Evolutionary conservation across 2,329 filamentous ascomycete species (phyloP).

Genomic region (Intubia oerlemansii): DNA sequence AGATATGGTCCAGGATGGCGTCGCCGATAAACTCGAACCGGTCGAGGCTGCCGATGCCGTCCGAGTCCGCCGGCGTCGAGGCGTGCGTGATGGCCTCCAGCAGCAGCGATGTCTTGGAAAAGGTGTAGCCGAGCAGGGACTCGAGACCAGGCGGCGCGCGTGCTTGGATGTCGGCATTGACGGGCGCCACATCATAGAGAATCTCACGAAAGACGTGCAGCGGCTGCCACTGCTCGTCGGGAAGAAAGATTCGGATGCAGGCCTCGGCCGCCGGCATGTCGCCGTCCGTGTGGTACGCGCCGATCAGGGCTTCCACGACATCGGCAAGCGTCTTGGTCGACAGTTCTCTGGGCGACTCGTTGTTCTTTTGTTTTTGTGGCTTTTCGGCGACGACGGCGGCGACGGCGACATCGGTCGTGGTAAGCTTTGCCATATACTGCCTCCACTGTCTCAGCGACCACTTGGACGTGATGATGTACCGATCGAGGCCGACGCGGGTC

Average conservation of each 20-base stretch:
- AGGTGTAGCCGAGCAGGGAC: constrained; percentile 46
- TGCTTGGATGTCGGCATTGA: constrained; percentile 15
- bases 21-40: constrained; percentile 80
- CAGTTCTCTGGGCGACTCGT: constrained; percentile 15
- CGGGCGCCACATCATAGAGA: constrained; percentile 21
- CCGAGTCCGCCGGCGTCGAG: constrained; percentile 24
- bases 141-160: constrained; percentile 31
- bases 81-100: constrained; percentile 65
- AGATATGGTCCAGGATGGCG: constrained; percentile 57
- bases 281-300: constrained; percentile 49
- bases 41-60: constrained; percentile 32
- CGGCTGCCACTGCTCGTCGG: constrained; percentile 32
- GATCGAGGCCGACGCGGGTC: constrained; percentile 40
- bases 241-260: constrained; percentile 47
- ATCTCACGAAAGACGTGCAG: constrained; percentile 18
- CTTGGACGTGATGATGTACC: constrained; percentile 44
- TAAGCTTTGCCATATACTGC: constrained; percentile 28
- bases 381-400: background rate
- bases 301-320: constrained; percentile 68
- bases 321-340: constrained; percentile 73
- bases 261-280: constrained; percentile 38
- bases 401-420: background rate
- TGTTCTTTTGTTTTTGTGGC: background rate
- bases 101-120: constrained; percentile 45
- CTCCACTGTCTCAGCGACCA: constrained; percentile 58